phyloP scores from a whole-genome alignment of 2,329 filamentous ascomycete species.

The Pseudogymnoascus sp. region DNA sequence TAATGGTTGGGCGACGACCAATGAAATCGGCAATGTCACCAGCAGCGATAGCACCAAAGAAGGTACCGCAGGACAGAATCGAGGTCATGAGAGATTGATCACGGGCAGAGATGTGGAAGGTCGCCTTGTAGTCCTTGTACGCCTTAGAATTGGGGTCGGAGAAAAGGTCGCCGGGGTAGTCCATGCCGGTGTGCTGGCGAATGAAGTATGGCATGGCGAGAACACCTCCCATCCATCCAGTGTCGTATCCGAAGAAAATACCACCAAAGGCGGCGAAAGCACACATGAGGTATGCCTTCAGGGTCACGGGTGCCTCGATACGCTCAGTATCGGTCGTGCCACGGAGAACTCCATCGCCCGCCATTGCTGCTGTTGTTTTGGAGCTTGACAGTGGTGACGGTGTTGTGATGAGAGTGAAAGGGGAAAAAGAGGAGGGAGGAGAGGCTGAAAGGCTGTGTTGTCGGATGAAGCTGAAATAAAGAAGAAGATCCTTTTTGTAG shows the following conservation, averaged over 20 bases:
- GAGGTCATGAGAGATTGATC: constrained; percentile 60
- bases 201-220: constrained; percentile 38
- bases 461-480: neutral
- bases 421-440: neutral
- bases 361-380: constrained; percentile 5
- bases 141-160: constrained; percentile 17
- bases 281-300: constrained; percentile 61
- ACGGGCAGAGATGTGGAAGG: constrained; percentile 34
- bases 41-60: constrained; percentile 66
- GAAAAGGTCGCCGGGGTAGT: constrained; percentile 18
- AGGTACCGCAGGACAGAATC: constrained; percentile 70
- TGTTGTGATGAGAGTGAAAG: neutral
- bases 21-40: constrained; percentile 68
- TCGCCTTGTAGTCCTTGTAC: constrained; percentile 11
- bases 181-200: constrained; percentile 19
- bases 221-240: constrained; percentile 64
- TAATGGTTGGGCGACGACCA: constrained; percentile 62
- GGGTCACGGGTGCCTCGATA: constrained; percentile 59
- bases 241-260: constrained; percentile 55
- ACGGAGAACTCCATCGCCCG: neutral
- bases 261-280: constrained; percentile 62
- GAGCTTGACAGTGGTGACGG: neutral
- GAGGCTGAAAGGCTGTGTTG: neutral
- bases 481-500: neutral
- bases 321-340: constrained; percentile 42